A percentile compares a stretch with the other conserved stretches of the same genome.
These are phyloP conservation scores for Meredithiella fracta DNA, from an alignment of 2,329 filamentous ascomycete genomes.

Conservation along the genomic window DNA sequence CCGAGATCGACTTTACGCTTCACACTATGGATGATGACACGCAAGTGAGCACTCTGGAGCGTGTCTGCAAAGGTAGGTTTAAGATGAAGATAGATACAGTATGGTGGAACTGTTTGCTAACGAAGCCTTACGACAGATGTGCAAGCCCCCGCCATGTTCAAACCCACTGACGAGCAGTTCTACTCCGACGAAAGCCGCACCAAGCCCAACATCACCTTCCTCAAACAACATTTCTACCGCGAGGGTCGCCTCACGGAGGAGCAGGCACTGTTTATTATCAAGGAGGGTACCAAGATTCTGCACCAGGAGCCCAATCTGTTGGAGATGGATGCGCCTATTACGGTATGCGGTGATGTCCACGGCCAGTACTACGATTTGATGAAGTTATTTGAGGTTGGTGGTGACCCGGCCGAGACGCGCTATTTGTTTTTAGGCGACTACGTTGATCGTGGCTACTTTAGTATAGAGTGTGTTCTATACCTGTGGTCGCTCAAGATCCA, in stretches of 20 bases:
- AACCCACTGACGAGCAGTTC: conserved; percentile 87
- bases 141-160: conserved; percentile 86
- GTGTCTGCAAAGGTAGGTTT: conserved; percentile 86
- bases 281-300: conserved; percentile 71
- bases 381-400: conserved; percentile 98
- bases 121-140: conserved; percentile 48
- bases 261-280: conserved; percentile 90
- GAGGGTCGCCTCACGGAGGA: conserved; percentile 95
- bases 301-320: conserved; percentile 84
- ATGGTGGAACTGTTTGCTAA: neutral
- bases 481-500: conserved; percentile 98
- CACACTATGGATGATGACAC: conserved; percentile 96
- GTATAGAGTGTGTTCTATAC: conserved; percentile 96
- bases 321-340: conserved; percentile 99
- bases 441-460: conserved; percentile 96
- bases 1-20: conserved; percentile 96
- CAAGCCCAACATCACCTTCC: conserved; percentile 83
- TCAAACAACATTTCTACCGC: conserved; percentile 97
- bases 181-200: conserved; percentile 69
- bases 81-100: neutral
- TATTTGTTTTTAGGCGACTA: conserved; percentile 98
- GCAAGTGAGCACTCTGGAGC: conserved; percentile 86
- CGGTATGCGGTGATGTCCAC: conserved; percentile 94
- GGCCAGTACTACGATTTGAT: conserved; percentile 98
- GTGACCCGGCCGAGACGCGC: conserved; percentile 86